These are phyloP conservation scores for Chytriomyces sp. DNA, from an alignment of 192 early-diverging fungal species.

Conservation along the genomic window DNA sequence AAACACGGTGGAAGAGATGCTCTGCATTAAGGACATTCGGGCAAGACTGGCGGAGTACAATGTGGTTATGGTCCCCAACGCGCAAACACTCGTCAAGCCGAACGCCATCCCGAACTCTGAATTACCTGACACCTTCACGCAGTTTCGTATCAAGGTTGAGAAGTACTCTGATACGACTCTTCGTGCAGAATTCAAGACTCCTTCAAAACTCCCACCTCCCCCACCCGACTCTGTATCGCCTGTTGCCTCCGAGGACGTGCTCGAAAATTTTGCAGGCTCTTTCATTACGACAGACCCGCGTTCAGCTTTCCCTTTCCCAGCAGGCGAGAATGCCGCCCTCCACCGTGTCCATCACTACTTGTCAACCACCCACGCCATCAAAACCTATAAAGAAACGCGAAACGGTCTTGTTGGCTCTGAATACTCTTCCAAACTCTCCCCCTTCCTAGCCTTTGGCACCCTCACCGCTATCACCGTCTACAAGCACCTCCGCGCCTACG, in stretches of 20 bases:
- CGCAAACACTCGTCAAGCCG: neutral
- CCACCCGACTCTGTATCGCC: no score
- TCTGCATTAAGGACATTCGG: neutral
- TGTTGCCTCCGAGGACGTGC: conserved; percentile 1
- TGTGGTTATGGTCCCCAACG: neutral
- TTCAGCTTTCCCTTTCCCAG: conserved; percentile 40
- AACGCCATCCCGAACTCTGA: neutral
- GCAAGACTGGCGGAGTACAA: neutral
- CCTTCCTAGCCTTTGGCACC: conserved; percentile 15
- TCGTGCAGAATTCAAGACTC: neutral
- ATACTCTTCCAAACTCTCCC: conserved; percentile 45
- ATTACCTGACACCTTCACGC: conserved; percentile 35
- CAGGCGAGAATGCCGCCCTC: conserved; percentile 34
- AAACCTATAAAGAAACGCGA: conserved; percentile 41
- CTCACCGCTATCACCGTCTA: neutral
- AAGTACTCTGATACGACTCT: neutral
- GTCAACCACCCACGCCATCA: conserved; percentile 14
- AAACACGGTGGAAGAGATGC: neutral
- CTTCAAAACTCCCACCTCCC: neutral
- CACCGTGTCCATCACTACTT: conserved; percentile 37
- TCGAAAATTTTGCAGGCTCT: neutral
- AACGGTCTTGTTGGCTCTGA: conserved; percentile 46
- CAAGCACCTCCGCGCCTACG: conserved; percentile 5
- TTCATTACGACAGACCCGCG: neutral
- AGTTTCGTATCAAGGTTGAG: conserved; percentile 39